These are phyloP conservation scores for Pulveroboletus sp. DNA, from an alignment of 768 basidiomycete species.

Conservation along the genomic window DNA sequence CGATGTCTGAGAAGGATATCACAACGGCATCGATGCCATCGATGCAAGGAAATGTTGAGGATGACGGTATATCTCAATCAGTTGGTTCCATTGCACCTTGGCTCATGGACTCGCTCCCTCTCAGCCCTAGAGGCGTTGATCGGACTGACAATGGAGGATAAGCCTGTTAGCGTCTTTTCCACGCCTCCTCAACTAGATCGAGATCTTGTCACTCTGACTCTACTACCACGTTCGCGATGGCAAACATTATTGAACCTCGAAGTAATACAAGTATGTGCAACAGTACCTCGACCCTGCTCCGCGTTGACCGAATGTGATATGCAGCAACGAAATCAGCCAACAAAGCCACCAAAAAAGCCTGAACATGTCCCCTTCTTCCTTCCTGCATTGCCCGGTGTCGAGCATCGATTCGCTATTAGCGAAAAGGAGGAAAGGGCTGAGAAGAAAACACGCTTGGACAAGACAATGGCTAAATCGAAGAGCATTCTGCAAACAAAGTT, in stretches of 20 bases:
- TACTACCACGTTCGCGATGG: slow-evolving; percentile 91
- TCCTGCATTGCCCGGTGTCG: slow-evolving; percentile 85
- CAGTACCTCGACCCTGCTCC: neutral
- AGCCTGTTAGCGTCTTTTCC: slow-evolving; percentile 64
- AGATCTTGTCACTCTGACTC: slow-evolving; percentile 88
- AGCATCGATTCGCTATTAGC: slow-evolving; percentile 69
- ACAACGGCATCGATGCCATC: slow-evolving; percentile 70
- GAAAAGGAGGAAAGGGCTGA: slow-evolving; percentile 32
- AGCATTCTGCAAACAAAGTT: slow-evolving; percentile 73
- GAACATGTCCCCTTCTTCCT: slow-evolving; percentile 98
- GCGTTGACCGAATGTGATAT: neutral
- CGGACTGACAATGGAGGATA: slow-evolving; percentile 56
- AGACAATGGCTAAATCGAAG: slow-evolving; percentile 45
- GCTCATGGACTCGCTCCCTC: slow-evolving; percentile 9
- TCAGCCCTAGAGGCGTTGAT: slow-evolving; percentile 69
- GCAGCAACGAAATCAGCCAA: slow-evolving; percentile 94
- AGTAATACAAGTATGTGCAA: slow-evolving; percentile 71
- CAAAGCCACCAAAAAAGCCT: slow-evolving; percentile 89
- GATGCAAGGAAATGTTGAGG: slow-evolving; percentile 77
- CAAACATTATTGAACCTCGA: slow-evolving; percentile 96
- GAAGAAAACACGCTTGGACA: slow-evolving; percentile 51
- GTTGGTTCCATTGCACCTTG: neutral
- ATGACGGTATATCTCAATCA: slow-evolving; percentile 54
- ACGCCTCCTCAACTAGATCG: slow-evolving; percentile 87
- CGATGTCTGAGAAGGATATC: slow-evolving; percentile 72